A percentile compares a stretch with the other conserved stretches of the same genome.
These are phyloP conservation scores for Cytospora mali DNA, from an alignment of 2,329 filamentous ascomycete genomes.

Conservation along the genomic window DNA sequence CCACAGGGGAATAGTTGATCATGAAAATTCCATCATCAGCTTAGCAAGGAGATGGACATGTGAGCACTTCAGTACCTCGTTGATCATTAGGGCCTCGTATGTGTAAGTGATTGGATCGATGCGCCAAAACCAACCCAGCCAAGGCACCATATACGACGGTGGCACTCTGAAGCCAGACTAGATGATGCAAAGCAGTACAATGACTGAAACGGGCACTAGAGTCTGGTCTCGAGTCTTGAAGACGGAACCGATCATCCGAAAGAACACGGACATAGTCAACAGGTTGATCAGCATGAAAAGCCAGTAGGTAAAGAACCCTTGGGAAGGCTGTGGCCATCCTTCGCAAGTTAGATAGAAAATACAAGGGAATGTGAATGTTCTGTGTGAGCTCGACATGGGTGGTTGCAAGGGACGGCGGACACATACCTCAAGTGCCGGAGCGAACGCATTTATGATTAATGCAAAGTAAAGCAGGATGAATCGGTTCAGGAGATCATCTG, in stretches of 20 bases:
- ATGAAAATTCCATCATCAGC: constrained; percentile 28
- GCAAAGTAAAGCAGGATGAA: constrained; percentile 59
- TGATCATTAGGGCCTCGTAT: constrained; percentile 50
- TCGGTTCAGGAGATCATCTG: constrained; percentile 62
- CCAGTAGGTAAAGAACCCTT: constrained; percentile 58
- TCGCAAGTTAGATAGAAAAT: too few species aligned
- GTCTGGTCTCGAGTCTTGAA: constrained; percentile 56
- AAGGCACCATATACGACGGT: constrained; percentile 45
- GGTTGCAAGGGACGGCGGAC: too few species aligned
- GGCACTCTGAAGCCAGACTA: constrained; percentile 57
- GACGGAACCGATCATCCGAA: constrained; percentile 51
- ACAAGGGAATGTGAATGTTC: too few species aligned
- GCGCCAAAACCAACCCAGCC: constrained; percentile 54
- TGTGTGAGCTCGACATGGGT: too few species aligned
- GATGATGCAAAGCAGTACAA: constrained; percentile 57
- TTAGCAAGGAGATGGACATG: too few species aligned
- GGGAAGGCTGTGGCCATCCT: too few species aligned
- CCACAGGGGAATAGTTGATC: constrained; percentile 43
- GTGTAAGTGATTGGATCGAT: constrained; percentile 56
- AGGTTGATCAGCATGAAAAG: constrained; percentile 52
- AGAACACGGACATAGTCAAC: constrained; percentile 54
- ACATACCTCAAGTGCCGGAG: too few species aligned
- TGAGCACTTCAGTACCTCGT: constrained; percentile 35
- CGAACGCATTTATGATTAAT: too few species aligned
- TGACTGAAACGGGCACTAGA: constrained; percentile 54